Base-by-base conservation (phyloP, 257 asterid species). In the Echium plantagineum region DNA sequence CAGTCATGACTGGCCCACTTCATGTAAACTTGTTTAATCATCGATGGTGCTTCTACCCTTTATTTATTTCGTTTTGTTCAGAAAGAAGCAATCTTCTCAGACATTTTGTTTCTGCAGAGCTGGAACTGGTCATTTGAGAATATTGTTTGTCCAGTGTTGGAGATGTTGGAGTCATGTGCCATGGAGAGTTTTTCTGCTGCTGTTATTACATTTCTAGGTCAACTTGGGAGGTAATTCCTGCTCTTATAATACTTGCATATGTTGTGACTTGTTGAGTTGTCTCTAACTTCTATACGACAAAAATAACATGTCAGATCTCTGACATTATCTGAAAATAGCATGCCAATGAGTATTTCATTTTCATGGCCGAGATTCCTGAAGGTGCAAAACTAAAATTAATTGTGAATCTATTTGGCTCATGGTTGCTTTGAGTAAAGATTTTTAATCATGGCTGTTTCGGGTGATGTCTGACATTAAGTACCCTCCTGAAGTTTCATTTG, bases 121-220 rank as follows among this genome's bases (percentile, higher is more conserved):
- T 91, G 98, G 96, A 77, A 74, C 55, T 88, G 98, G 98, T 77
- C 84, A 60, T 75, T 53, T 55, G 78, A 68, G 67, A 76, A 76
- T 63, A 63, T 91, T 38, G 49, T 86, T 54, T 58, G 68, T 28
- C 83, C 62, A 53, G 57, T 88, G 67, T 63, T 81, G 61, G 73
- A 73, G 46, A 46, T 77, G 64, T 57, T 78, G 77, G 93, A 84
- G 62, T 71, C 83, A 7, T 70, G 61, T 74, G 66, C 65, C 21
- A 48, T 63, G 67, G 90, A 80, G 66, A 61, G 72, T 53, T 66
- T 73, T 32, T 77, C 81, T 63, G 74, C 77, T 62, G 93, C 90
- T 62, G 59, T 79, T 58, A 12, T 77, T 67, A 48, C 79, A 63
- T 90, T 85, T 66, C 81, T 88, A 56, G 94, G 94, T 60, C 94